Conservation (phyloP, 2,329 filamentous ascomycete species). For the Talaromyces sp. region DNA sequence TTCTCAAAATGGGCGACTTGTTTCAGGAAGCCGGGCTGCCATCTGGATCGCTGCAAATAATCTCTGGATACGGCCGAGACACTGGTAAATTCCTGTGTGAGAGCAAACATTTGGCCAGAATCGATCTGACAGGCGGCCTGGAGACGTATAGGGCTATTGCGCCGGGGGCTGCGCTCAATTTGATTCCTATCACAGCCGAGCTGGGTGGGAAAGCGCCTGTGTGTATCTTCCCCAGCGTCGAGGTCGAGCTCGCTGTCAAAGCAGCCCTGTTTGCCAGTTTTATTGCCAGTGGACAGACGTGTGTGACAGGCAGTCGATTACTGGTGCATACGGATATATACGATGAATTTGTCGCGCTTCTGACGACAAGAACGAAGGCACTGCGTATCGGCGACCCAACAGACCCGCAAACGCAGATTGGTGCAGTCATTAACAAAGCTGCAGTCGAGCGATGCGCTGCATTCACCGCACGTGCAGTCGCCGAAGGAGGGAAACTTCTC, state of each 20-base stretch:
- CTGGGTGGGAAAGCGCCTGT: slow-evolving; percentile 24
- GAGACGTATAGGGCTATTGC: slow-evolving; percentile 21
- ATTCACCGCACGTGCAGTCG: slow-evolving; percentile 33
- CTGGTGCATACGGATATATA: slow-evolving; percentile 47
- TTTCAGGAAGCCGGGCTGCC: slow-evolving; percentile 42
- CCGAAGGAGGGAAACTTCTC: slow-evolving; percentile 37
- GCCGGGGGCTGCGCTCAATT: slow-evolving; percentile 12
- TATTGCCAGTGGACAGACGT: slow-evolving; percentile 54
- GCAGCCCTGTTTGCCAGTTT: slow-evolving; percentile 40
- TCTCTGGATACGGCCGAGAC: slow-evolving; percentile 48
- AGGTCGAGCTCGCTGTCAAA: slow-evolving; percentile 18
- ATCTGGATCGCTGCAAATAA: slow-evolving; percentile 27
- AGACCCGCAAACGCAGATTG: slow-evolving; percentile 59
- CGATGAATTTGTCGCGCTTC: slow-evolving; percentile 35
- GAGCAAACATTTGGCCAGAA: slow-evolving; percentile 17
- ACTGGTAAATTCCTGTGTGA: slow-evolving; percentile 52
- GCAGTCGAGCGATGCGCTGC: slow-evolving; percentile 39
- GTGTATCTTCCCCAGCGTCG: slow-evolving; percentile 20
- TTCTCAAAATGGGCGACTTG: slow-evolving; percentile 34
- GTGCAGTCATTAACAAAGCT: slow-evolving; percentile 53
- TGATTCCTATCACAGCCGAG: slow-evolving; percentile 22
- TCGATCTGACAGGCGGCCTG: slow-evolving; percentile 21
- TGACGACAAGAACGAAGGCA: slow-evolving; percentile 47
- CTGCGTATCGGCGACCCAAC: slow-evolving; percentile 54
- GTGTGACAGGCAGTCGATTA: slow-evolving; percentile 52